Percentiles rank a stretch among this genome's conserved stretches.
phyloP scores from a whole-genome alignment of 208 protist species.

The Acanthamoeba triangularis region DNA sequence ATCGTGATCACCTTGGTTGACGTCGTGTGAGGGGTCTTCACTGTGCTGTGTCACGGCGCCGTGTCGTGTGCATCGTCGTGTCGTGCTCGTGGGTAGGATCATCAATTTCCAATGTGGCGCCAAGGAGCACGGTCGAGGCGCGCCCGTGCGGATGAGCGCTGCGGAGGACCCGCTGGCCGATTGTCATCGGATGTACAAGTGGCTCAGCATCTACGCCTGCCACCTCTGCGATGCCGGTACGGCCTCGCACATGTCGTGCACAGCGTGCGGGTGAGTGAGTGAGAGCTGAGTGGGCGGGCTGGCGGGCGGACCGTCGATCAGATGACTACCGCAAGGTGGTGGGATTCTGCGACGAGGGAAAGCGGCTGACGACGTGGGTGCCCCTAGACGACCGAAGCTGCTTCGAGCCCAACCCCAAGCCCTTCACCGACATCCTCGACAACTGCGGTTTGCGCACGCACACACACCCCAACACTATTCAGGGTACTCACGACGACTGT shows the following conservation, averaged over 20 bases:
- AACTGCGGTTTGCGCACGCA: neutral
- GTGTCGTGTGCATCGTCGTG: too few species aligned
- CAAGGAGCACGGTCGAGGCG: conserved; percentile 10
- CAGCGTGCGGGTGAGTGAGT: neutral
- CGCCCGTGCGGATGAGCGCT: neutral
- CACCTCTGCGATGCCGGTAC: conserved; percentile 37
- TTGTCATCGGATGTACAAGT: conserved; percentile 56
- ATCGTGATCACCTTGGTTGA: neutral
- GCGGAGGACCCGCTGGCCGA: conserved; percentile 3
- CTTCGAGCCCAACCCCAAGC: neutral
- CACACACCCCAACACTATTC: too few species aligned
- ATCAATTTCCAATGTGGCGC: conserved; percentile 44
- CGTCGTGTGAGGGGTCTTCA: neutral
- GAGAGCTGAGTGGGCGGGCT: neutral
- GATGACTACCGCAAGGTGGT: conserved; percentile 67
- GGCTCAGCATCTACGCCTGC: conserved; percentile 59
- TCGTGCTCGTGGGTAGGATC: neutral
- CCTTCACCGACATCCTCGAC: conserved; percentile 22
- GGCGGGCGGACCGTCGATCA: neutral
- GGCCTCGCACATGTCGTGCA: neutral
- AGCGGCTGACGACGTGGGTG: conserved; percentile 18
- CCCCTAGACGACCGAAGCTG: neutral
- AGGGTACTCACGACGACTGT: neutral
- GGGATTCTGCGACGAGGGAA: conserved; percentile 53
- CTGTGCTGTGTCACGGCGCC: neutral